Conservation (phyloP, 1,284 basidiomycete species). For the Leccinum griseonigrum region DNA sequence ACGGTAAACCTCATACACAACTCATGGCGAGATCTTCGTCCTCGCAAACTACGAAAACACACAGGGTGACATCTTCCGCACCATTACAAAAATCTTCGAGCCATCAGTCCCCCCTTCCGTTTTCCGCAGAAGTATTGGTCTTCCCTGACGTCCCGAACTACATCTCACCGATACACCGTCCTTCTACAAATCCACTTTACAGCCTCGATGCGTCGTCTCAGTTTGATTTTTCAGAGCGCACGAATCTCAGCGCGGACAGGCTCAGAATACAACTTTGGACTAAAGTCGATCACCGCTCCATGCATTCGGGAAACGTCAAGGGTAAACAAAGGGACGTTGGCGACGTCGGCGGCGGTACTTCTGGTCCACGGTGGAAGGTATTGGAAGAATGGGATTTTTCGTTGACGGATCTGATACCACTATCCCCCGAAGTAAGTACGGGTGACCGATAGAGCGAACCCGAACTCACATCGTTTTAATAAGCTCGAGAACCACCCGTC, state of each 20-base stretch:
- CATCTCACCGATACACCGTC: conserved; percentile 65
- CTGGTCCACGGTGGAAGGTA: conserved; percentile 52
- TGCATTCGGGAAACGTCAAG: conserved; percentile 28
- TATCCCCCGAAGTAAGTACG: conserved; percentile 61
- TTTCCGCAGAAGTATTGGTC: conserved; percentile 17
- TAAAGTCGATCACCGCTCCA: conserved; percentile 28
- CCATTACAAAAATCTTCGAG: conserved; percentile 22
- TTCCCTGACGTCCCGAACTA: conserved; percentile 50
- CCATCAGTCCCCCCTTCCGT: conserved; percentile 23
- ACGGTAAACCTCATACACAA: conserved; percentile 16
- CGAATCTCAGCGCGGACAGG: conserved; percentile 46
- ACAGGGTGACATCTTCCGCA: conserved; percentile 25
- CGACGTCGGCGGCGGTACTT: conserved; percentile 9
- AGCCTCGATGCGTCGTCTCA: conserved; percentile 47
- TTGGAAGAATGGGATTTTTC: conserved; percentile 69
- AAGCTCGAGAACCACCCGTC: conserved; percentile 47
- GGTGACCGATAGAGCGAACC: conserved; percentile 12
- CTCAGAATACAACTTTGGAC: conserved; percentile 63
- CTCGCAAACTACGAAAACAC: conserved; percentile 19
- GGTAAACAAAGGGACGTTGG: conserved; percentile 44
- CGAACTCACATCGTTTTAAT: conserved; percentile 9
- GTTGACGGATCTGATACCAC: conserved; percentile 55
- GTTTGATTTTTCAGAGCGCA: conserved; percentile 45
- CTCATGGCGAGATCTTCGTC: conserved; percentile 21
- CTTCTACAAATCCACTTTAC: conserved; percentile 79